phyloP scores from a whole-genome alignment of 2,329 filamentous ascomycete species.

The Grosmannia huntii region DNA sequence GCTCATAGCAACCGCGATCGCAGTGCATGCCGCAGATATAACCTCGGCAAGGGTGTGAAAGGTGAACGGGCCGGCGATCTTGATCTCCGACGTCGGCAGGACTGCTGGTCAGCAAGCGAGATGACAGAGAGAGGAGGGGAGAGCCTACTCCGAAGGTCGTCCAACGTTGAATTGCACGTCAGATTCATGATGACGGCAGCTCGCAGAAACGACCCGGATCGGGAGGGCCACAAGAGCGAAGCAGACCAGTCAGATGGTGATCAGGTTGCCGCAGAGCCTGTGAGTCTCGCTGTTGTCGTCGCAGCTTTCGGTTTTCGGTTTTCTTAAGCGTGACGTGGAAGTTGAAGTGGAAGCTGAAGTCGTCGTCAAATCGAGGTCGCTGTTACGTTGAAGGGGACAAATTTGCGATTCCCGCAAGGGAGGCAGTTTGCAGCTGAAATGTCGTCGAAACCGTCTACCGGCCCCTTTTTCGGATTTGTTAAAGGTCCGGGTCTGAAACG shows the following conservation, averaged over 20 bases:
- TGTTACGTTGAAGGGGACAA: too few species aligned
- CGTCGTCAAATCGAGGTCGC: too few species aligned
- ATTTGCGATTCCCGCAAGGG: neutral
- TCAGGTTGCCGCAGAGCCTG: neutral
- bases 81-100: conserved; percentile 29
- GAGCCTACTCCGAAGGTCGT: conserved; percentile 27
- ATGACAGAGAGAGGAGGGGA: neutral
- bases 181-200: conserved; percentile 19
- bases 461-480: neutral
- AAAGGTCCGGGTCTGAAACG: neutral
- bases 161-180: conserved; percentile 30
- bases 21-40: conserved; percentile 32
- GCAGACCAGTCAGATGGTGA: neutral
- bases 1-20: conserved; percentile 39
- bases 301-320: too few species aligned
- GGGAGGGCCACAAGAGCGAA: neutral
- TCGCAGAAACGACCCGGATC: neutral
- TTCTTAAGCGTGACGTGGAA: too few species aligned
- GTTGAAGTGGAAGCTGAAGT: too few species aligned
- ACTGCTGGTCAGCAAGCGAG: conserved; percentile 19
- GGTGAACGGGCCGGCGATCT: conserved; percentile 33
- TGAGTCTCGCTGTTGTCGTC: neutral
- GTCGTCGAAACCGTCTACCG: neutral
- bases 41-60: conserved; percentile 43
- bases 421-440: neutral